Percentiles rank a stretch among this genome's conserved stretches.
phyloP scores from a whole-genome alignment of 2,329 filamentous ascomycete genomes.

The Aspergillus persii region DNA sequence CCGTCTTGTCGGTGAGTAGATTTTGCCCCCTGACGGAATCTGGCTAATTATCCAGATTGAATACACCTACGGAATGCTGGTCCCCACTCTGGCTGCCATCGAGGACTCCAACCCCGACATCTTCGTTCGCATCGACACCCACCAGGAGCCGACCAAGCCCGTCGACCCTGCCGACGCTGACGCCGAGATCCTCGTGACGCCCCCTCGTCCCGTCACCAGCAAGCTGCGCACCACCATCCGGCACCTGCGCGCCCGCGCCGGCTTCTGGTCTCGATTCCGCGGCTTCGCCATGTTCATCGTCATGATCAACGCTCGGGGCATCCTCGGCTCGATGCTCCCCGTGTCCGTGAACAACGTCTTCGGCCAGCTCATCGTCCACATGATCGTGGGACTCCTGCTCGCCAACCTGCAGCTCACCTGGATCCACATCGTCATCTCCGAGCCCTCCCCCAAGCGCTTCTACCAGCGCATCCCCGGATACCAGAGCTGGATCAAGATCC shows the following conservation, averaged over 20 bases:
- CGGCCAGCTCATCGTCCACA: slow-evolving; percentile 49
- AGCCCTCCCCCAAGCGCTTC: slow-evolving; percentile 61
- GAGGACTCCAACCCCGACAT: slow-evolving; percentile 58
- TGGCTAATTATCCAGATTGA: slow-evolving; percentile 31
- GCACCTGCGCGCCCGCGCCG: slow-evolving; percentile 63
- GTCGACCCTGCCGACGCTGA: slow-evolving; percentile 43
- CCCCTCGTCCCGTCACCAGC: slow-evolving; percentile 59
- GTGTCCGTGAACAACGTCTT: slow-evolving; percentile 37
- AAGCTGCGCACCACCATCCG: slow-evolving; percentile 56
- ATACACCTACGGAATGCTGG: slow-evolving; percentile 60
- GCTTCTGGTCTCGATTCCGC: slow-evolving; percentile 66
- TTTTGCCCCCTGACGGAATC: not conserved
- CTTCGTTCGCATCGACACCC: slow-evolving; percentile 50
- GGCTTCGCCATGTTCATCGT: slow-evolving; percentile 56
- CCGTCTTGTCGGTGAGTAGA: slow-evolving; percentile 28
- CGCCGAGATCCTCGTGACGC: slow-evolving; percentile 41
- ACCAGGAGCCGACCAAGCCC: slow-evolving; percentile 27
- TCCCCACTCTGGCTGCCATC: slow-evolving; percentile 62
- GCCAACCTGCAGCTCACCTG: slow-evolving; percentile 71
- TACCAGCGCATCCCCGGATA: slow-evolving; percentile 69
- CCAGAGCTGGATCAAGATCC: slow-evolving; percentile 66
- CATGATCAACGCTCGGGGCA: slow-evolving; percentile 47
- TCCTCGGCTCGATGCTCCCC: slow-evolving; percentile 43
- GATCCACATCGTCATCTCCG: slow-evolving; percentile 81
- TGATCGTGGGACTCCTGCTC: slow-evolving; percentile 60